Evolutionary conservation across 1,284 basidiomycete genomes (phyloP), one percentile per base, ranked within the genome.

Genomic region (Trichosporon inkin): DNA sequence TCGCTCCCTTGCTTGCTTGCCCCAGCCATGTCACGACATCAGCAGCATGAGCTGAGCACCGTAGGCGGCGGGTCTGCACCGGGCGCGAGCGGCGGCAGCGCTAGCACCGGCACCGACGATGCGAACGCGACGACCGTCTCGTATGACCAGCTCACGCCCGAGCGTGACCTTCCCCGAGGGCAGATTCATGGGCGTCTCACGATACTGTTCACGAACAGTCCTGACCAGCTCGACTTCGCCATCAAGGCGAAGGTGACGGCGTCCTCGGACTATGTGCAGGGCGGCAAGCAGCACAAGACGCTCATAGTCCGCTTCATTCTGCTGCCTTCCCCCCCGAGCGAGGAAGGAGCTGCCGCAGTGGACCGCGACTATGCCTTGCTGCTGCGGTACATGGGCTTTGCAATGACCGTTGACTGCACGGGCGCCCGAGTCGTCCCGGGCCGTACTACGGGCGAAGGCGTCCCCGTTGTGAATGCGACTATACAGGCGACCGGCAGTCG

Each of bases 261-360:
- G 8, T 14, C 44, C 6, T 28, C 44, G 16, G 22, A 28, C 44
- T 49, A 49, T n/a, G 44, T 32, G 11, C 44, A 49, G 24, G 17
- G 17, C 10, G 16, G 28, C 14, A n/a, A 47, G 41, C 41, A 47
- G 20, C 44, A 16, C 22, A 22, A 22, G 22, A 49, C 22, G 14
- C n/a, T 49, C 24, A 49, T 49, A 22, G 44, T 16, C 24, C 44
- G 44, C 44, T 49, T 49, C 22, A 14, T 49, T 16, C 44, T 49
- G 6, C 22, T 49, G 36, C 36, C 36, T 38, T 38, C 4, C 24
- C 24, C 13, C 22, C 14, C 16, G 22, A 8, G 28, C 28, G 28
- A 32, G 5, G 28, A 7, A 3, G 44, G n/a, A 10, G 24, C 20
- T 16, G 14, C 14, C 13, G 13, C 24, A 2, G 16, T 28, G 13